These are phyloP conservation scores for Paracoccidioides brasiliensis DNA, from an alignment of 2,329 filamentous ascomycete species.

Conservation along the genomic window DNA sequence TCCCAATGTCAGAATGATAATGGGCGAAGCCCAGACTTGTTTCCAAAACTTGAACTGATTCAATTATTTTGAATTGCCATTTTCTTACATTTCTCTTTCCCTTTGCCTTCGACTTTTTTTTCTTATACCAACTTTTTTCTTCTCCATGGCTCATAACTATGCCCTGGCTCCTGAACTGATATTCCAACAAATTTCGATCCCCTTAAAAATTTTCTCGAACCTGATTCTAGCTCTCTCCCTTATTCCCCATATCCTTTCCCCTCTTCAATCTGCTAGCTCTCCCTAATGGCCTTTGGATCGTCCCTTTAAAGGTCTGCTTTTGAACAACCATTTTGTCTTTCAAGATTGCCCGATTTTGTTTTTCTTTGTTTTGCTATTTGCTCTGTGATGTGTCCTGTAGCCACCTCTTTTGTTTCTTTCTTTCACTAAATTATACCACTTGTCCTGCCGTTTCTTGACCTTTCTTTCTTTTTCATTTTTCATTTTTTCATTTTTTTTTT, in stretches of 20 bases:
- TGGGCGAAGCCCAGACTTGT: neutral
- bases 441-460: neutral
- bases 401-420: neutral
- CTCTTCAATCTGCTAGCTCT: neutral
- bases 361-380: neutral
- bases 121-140: neutral
- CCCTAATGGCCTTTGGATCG: slow-evolving; percentile 1
- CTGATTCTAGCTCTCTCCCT: neutral
- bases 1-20: neutral
- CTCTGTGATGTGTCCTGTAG: neutral
- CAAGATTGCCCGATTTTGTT: neutral
- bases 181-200: neutral
- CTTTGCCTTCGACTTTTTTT: neutral
- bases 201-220: neutral
- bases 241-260: neutral
- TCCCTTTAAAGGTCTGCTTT: neutral
- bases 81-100: neutral
- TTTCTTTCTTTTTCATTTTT: neutral
- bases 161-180: neutral
- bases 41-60: neutral
- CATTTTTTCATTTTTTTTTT: neutral
- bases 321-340: neutral
- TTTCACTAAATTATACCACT: neutral
- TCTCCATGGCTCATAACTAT: neutral
- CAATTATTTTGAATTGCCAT: neutral